These are phyloP conservation scores for Xerocomellus chrysenteron DNA, from an alignment of 768 basidiomycete species.

Conservation along the genomic window DNA sequence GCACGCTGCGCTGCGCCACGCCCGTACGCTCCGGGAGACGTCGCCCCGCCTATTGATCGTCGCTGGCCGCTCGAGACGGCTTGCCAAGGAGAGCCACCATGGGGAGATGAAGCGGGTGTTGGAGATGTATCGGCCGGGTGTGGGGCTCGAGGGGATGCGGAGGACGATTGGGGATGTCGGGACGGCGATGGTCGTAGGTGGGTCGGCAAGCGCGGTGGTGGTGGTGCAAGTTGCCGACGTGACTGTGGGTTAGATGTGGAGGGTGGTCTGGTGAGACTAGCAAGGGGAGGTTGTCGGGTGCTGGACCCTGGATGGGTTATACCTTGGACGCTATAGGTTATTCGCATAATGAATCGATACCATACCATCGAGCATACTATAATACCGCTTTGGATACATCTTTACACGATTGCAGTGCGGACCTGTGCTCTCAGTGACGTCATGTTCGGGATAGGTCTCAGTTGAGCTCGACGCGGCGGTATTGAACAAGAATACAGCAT, in stretches of 20 bases:
- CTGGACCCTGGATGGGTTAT: too few species aligned
- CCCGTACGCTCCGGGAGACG: conserved; percentile 26
- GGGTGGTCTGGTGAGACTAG: neutral
- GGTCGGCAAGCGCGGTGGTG: conserved; percentile 53
- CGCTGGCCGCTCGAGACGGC: conserved; percentile 70
- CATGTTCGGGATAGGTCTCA: neutral
- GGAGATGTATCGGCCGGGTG: conserved; percentile 35
- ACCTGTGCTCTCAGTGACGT: too few species aligned
- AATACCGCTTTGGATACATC: too few species aligned
- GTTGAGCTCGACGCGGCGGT: neutral
- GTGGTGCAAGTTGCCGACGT: conserved; percentile 63
- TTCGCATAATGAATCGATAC: neutral
- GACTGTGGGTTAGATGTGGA: neutral
- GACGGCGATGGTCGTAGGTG: conserved; percentile 69
- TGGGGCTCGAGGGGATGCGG: conserved; percentile 40
- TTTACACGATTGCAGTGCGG: too few species aligned
- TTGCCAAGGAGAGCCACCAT: conserved; percentile 70
- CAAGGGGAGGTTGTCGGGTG: too few species aligned
- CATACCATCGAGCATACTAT: too few species aligned
- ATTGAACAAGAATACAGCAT: neutral
- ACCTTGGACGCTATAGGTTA: neutral
- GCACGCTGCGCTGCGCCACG: conserved; percentile 50
- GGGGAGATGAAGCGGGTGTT: conserved; percentile 67
- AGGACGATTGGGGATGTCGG: conserved; percentile 89
- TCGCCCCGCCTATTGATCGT: conserved; percentile 56